Percentiles rank a stretch among this genome's conserved stretches.
phyloP scores from a whole-genome alignment of 169 alveolate genomes.

The Eimeria zaria region DNA sequence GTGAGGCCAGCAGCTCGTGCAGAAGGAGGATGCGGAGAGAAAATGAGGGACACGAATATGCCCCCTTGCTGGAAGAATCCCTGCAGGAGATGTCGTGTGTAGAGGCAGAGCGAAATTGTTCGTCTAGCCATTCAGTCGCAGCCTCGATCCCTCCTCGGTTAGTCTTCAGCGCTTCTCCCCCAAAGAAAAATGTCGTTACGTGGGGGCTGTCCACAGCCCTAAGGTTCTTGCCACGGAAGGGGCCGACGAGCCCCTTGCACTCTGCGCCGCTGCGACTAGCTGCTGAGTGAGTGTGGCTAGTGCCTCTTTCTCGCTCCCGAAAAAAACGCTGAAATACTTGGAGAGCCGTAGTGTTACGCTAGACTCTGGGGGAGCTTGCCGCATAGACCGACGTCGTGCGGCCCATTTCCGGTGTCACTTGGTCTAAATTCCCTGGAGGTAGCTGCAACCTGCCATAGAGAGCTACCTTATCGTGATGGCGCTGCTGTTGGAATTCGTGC shows the following conservation, averaged over 20 bases:
- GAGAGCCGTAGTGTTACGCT: neutral
- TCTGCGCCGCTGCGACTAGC: constrained; percentile 17
- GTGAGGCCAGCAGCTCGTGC: constrained; percentile 38
- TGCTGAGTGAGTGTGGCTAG: constrained; percentile 14
- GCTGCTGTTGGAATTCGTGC: neutral
- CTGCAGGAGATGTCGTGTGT: no score
- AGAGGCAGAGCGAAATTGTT: neutral
- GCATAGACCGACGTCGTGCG: neutral
- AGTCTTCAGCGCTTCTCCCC: constrained; percentile 23
- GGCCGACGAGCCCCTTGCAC: neutral
- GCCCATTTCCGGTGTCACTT: constrained; percentile 16
- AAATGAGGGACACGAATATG: neutral
- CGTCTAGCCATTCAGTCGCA: constrained; percentile 59
- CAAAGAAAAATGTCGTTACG: constrained; percentile 47
- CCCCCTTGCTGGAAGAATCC: neutral
- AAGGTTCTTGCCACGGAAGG: constrained; percentile 1
- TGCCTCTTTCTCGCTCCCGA: constrained; percentile 25
- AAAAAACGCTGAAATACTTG: neutral
- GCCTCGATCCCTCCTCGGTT: constrained; percentile 10
- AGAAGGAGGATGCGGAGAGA: constrained; percentile 27
- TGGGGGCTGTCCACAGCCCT: constrained; percentile 19
- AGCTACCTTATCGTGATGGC: neutral
- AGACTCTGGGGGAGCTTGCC: neutral
- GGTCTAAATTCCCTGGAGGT: constrained; percentile 2
- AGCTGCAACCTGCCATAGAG: neutral